Conservation (phyloP, 202 grass and related monocot species). For the Tripidium arundinaceum region DNA sequence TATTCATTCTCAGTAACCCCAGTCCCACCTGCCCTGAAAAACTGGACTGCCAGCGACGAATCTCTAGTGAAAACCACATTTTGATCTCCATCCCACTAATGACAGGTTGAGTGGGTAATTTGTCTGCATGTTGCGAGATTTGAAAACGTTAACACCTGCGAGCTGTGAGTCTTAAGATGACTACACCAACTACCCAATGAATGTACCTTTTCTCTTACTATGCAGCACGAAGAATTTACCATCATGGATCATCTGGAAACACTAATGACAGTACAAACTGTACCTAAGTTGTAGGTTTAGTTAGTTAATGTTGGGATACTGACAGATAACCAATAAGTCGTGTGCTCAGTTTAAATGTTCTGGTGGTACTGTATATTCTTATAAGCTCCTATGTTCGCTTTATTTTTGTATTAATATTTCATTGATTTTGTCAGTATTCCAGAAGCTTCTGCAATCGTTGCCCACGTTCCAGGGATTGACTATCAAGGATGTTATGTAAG, state of each 20-base stretch:
- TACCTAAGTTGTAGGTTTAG: neutral
- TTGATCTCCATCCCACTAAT: too few relatives aligned
- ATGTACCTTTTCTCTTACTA: conserved; percentile 8
- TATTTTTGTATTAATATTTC: conserved; percentile 8
- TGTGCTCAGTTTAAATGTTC: neutral
- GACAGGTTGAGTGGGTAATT: neutral
- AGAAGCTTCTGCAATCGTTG: conserved; percentile 12
- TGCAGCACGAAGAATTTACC: neutral
- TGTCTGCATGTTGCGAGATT: neutral
- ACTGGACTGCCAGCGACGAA: neutral
- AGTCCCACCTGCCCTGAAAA: neutral
- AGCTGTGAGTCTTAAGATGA: neutral
- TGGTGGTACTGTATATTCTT: neutral
- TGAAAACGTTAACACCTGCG: neutral
- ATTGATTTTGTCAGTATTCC: neutral
- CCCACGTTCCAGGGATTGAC: conserved; percentile 23
- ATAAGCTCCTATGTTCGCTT: neutral
- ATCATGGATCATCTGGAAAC: conserved; percentile 23
- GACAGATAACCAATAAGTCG: neutral
- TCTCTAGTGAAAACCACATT: neutral
- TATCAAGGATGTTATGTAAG: conserved; percentile 1
- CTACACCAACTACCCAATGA: neutral
- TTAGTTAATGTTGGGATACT: conserved; percentile 5
- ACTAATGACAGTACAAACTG: neutral
- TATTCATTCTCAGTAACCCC: neutral